These are phyloP conservation scores for Trichosporon sp. DNA, from an alignment of 1,284 basidiomycete species.

Conservation along the genomic window DNA sequence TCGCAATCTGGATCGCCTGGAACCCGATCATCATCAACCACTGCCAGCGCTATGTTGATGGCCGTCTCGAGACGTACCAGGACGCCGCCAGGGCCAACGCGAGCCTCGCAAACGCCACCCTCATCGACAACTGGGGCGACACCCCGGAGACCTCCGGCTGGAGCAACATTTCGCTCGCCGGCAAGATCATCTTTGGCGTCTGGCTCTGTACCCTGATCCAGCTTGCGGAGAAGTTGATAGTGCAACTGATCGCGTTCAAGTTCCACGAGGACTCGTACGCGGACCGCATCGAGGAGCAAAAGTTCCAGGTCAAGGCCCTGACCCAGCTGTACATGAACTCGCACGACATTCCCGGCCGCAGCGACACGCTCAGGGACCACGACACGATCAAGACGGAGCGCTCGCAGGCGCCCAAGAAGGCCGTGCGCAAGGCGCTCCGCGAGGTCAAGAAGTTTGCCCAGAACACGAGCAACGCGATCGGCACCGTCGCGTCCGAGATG, in stretches of 20 bases:
- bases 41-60: slow-evolving; percentile 13
- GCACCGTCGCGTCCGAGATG: slow-evolving; percentile 58
- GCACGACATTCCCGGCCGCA: slow-evolving; percentile 63
- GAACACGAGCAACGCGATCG: slow-evolving; percentile 75
- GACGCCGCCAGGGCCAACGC: slow-evolving; percentile 9
- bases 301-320: slow-evolving; percentile 69
- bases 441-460: slow-evolving; percentile 68
- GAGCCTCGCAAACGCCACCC: slow-evolving; percentile 8
- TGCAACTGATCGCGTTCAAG: slow-evolving; percentile 71
- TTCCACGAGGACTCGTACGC: slow-evolving; percentile 87
- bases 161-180: slow-evolving; percentile 30
- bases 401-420: slow-evolving; percentile 57
- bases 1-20: slow-evolving; percentile 64
- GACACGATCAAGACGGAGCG: slow-evolving; percentile 47
- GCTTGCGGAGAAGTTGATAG: slow-evolving; percentile 75
- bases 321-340: slow-evolving; percentile 76
- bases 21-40: slow-evolving; percentile 58
- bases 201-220: slow-evolving; percentile 68
- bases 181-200: slow-evolving; percentile 60
- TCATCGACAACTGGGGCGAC: slow-evolving; percentile 40
- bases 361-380: slow-evolving; percentile 59
- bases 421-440: slow-evolving; percentile 68
- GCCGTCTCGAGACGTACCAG: not conserved
- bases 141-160: slow-evolving; percentile 16
- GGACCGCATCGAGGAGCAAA: slow-evolving; percentile 79